These are phyloP conservation scores for Actinomucor elegans DNA, from an alignment of 371 early-diverging fungal species.

Conservation along the genomic window DNA sequence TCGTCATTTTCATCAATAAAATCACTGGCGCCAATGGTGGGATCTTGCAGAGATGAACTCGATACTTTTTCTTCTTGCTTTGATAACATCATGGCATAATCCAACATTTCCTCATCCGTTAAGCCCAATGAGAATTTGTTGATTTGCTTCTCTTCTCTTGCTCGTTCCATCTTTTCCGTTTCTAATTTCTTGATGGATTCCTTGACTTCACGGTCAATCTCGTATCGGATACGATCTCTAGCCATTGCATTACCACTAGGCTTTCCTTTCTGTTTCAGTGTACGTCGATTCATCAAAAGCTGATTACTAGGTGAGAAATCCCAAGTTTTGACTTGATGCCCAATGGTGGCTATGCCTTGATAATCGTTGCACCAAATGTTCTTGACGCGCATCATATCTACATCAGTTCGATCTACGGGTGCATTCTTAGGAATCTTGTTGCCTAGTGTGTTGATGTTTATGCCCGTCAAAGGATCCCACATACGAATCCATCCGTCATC, in stretches of 20 bases:
- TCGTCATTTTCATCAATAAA: constrained; percentile 39
- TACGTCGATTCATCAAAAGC: constrained; percentile 23
- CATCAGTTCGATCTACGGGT: constrained; percentile 38
- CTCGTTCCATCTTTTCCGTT: constrained; percentile 34
- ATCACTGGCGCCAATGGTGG: too few relatives aligned
- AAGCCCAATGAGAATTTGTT: constrained; percentile 38
- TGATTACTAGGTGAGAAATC: constrained; percentile 48
- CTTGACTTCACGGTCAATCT: constrained; percentile 41
- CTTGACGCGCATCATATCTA: constrained; percentile 40
- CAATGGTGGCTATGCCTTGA: constrained; percentile 45
- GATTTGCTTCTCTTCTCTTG: constrained; percentile 21
- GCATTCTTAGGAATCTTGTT: constrained; percentile 41
- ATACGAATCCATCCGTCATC: constrained; percentile 52
- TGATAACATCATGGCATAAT: constrained; percentile 52
- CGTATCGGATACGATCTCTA: constrained; percentile 30
- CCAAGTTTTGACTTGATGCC: constrained; percentile 49
- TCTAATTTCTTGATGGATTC: constrained; percentile 35
- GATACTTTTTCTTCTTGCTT: constrained; percentile 11
- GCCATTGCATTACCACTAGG: constrained; percentile 4
- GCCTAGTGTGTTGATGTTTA: constrained; percentile 14
- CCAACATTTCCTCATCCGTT: constrained; percentile 49
- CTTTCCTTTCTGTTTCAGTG: constrained; percentile 25
- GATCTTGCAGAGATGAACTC: not conserved
- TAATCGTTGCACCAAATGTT: constrained; percentile 47
- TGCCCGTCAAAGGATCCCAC: constrained; percentile 50